Evolutionary conservation across 805 yeast genomes (phyloP).

Genomic region (Hanseniaspora meyeri): DNA sequence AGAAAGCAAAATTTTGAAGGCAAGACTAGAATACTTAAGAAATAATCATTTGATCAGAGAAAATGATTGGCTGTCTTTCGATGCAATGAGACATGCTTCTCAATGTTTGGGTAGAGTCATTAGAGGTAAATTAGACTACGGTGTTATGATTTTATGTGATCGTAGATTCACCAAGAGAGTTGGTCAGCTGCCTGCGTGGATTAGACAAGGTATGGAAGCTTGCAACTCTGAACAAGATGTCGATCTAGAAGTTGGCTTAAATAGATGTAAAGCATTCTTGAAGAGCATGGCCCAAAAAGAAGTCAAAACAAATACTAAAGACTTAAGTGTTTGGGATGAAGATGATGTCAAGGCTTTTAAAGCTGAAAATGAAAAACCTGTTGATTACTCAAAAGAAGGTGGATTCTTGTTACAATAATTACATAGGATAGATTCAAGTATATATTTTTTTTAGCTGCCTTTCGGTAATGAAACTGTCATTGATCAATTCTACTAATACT

Average conservation of each 20-base stretch:
- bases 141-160: conserved; percentile 96
- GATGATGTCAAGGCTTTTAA: conserved; percentile 4
- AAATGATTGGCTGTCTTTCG: conserved; percentile 89
- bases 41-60: conserved; percentile 89
- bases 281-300: conserved; percentile 71
- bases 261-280: conserved; percentile 83
- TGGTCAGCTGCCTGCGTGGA: conserved; percentile 91
- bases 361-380: not conserved
- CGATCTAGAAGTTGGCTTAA: conserved; percentile 92
- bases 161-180: conserved; percentile 79
- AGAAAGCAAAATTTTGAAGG: conserved; percentile 88
- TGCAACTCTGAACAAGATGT: conserved; percentile 45
- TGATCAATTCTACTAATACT: not conserved
- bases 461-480: conserved; percentile 6
- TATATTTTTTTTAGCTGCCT: conserved; percentile 6
- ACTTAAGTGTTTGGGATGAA: conserved; percentile 13
- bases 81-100: conserved; percentile 99
- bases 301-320: conserved; percentile 23
- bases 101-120: conserved; percentile 95
- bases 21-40: conserved; percentile 82
- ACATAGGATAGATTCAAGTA: not conserved
- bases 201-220: conserved; percentile 61
- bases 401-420: not conserved
- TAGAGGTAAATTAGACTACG: conserved; percentile 97
- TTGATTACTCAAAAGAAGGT: not conserved